These are phyloP conservation scores for Neopestalotiopsis clavispora DNA, from an alignment of 2,329 filamentous ascomycete genomes.

Conservation along the genomic window DNA sequence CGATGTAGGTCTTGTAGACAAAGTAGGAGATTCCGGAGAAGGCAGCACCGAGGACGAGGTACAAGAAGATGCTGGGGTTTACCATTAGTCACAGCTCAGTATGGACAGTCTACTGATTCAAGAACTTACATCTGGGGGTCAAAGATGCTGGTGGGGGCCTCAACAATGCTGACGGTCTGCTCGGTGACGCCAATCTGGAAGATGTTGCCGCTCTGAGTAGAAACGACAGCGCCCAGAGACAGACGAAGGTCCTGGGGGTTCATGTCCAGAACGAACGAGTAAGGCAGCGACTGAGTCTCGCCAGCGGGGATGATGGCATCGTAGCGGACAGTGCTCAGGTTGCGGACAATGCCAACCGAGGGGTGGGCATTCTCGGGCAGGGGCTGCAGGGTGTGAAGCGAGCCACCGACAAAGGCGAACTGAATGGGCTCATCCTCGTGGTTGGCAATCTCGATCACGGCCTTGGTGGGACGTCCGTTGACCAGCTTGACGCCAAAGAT, in stretches of 20 bases:
- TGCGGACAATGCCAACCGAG: constrained; percentile 71
- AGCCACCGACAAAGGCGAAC: constrained; percentile 78
- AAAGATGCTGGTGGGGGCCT: constrained; percentile 88
- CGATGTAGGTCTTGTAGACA: constrained; percentile 98
- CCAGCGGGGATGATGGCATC: constrained; percentile 76
- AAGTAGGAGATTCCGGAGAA: constrained; percentile 89
- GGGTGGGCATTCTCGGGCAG: constrained; percentile 53
- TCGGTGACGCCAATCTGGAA: constrained; percentile 83
- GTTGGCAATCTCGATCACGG: constrained; percentile 83
- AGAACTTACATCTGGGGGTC: constrained; percentile 88
- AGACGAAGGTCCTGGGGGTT: constrained; percentile 88
- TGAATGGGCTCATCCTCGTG: constrained; percentile 77
- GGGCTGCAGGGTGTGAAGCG: constrained; percentile 64
- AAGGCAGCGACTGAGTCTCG: constrained; percentile 77
- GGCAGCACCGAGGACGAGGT: constrained; percentile 81
- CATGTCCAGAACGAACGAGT: constrained; percentile 88
- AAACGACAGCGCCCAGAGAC: constrained; percentile 76
- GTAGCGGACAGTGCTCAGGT: constrained; percentile 81
- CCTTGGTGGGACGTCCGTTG: constrained; percentile 86
- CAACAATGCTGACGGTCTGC: constrained; percentile 83
- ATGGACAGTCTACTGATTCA: background rate
- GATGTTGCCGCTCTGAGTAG: constrained; percentile 67
- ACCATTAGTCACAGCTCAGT: background rate
- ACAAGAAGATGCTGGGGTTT: constrained; percentile 84
- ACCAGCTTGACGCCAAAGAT: constrained; percentile 95